These are phyloP conservation scores for Ceraceosorus guamensis DNA, from an alignment of 1,284 basidiomycete species.

Conservation along the genomic window DNA sequence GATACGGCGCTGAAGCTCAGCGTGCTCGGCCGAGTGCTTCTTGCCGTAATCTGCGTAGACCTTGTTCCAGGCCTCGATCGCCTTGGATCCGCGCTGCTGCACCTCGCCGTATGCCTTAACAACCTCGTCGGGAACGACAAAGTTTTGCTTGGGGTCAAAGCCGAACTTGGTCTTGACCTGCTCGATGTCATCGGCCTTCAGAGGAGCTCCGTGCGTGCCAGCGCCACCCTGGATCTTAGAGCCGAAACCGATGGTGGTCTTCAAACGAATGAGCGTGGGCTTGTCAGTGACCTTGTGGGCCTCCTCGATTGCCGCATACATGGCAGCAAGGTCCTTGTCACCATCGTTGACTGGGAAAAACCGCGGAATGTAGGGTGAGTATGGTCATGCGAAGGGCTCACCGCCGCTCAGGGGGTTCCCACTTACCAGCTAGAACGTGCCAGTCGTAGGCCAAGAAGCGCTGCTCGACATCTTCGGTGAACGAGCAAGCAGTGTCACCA, in stretches of 20 bases:
- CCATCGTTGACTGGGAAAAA: slow-evolving; percentile 74
- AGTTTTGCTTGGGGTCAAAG: slow-evolving; percentile 71
- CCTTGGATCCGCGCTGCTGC: slow-evolving; percentile 65
- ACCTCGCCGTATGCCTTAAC: slow-evolving; percentile 63
- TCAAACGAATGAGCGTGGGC: slow-evolving; percentile 77
- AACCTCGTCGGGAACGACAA: slow-evolving; percentile 70
- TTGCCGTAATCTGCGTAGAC: slow-evolving; percentile 65
- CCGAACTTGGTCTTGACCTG: slow-evolving; percentile 77
- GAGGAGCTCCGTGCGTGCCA: slow-evolving; percentile 81
- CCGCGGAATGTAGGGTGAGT: too few species aligned
- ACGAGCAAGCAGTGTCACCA: slow-evolving; percentile 80
- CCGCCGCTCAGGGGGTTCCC: too few species aligned
- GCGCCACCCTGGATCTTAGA: slow-evolving; percentile 86
- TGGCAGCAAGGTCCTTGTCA: slow-evolving; percentile 72
- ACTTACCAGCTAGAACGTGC: slow-evolving; percentile 63
- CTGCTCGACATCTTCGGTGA: slow-evolving; percentile 85
- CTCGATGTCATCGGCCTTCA: slow-evolving; percentile 85
- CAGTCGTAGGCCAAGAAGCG: slow-evolving; percentile 86
- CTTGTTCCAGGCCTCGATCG: slow-evolving; percentile 69
- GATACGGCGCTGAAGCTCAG: slow-evolving; percentile 77
- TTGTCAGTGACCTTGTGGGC: slow-evolving; percentile 70
- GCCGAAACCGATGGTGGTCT: slow-evolving; percentile 87
- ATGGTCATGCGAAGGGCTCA: neutral
- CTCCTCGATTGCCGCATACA: slow-evolving; percentile 70
- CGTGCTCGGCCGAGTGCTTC: slow-evolving; percentile 74